Base-by-base conservation (phyloP, 305 asterid species). In the Fraxinus sp. region DNA sequence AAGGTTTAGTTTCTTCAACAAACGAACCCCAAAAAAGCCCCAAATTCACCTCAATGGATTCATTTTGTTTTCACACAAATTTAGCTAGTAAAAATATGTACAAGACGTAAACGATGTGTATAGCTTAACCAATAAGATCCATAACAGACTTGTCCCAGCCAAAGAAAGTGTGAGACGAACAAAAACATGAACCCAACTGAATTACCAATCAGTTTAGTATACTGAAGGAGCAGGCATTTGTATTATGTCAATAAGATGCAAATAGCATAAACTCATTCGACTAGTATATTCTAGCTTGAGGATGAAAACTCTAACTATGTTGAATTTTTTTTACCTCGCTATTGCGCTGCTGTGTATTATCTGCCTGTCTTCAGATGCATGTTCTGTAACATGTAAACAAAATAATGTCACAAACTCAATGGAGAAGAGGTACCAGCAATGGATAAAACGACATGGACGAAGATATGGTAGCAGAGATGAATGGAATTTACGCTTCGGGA, bases 401-500 rank as follows among this genome's bases (percentile, higher is more conserved):
- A 33, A 13, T 44, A 77, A 71, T 10, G 78, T 1, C 49, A 72
- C 85, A 24, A 66, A 18, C 6, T 14, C 83, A 10, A 85, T 84
- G 85, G 78, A 74, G 78, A 76, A 78, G 81, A 89, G 92, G 85
- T 92, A 88, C 78, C 70, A 62, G 66, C 79, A 77, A 16, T 93
- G 98, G 98, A 83, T 84, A 78, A 57, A 79, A 78, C 85, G 74
- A 49, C 10, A 92, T 39, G 86, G 84, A 13, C 83, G 87, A 81
- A 78, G 16, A 70, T 90, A 93, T 57, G 59, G 24, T 16, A 74
- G 75, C 75, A 86, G 66, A 52, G 87, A 82, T 18, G 93, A 92
- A 85, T 90, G 94, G 94, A 85, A 87, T 41, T 77, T 81, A 88
- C 88, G 95, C 7, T 93, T 89, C 24, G 90, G 89, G 74, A 92